These are phyloP conservation scores for Pseudopediastrum boryanum DNA, from an alignment of 139 green algal genomes.

Conservation along the genomic window DNA sequence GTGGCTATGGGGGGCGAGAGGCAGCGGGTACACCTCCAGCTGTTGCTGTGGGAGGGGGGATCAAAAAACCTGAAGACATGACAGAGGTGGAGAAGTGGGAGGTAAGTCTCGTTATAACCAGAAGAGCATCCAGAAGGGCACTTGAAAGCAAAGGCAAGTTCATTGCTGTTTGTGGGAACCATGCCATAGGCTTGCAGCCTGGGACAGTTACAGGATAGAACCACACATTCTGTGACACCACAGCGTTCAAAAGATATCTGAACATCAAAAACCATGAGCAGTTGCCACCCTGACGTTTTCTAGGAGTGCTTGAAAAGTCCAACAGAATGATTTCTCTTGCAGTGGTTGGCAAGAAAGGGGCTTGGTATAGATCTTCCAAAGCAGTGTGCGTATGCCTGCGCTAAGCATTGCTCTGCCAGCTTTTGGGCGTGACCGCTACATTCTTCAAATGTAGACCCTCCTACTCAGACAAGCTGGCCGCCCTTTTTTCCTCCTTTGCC, in stretches of 20 bases:
- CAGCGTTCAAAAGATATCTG: too few relatives aligned
- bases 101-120: neutral
- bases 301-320: neutral
- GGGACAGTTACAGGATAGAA: neutral
- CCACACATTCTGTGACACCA: neutral
- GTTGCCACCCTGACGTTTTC: too few relatives aligned
- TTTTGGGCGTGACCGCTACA: neutral
- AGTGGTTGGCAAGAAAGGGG: neutral
- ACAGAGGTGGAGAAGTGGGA: neutral
- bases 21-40: conserved; percentile 3
- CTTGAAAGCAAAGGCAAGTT: neutral
- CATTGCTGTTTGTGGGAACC: neutral
- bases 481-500: neutral
- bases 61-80: neutral
- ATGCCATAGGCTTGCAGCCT: neutral
- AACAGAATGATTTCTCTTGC: neutral
- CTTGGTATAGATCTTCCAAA: neutral
- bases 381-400: neutral
- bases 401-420: neutral
- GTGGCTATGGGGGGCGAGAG: neutral
- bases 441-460: neutral
- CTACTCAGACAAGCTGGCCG: neutral
- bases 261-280: too few relatives aligned
- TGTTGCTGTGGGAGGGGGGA: neutral
- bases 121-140: neutral